A percentile compares a stretch with the other conserved stretches of the same genome.
These are phyloP conservation scores for Cocos nucifera DNA, from an alignment of 176 grass and related monocot species.

Conservation along the genomic window DNA sequence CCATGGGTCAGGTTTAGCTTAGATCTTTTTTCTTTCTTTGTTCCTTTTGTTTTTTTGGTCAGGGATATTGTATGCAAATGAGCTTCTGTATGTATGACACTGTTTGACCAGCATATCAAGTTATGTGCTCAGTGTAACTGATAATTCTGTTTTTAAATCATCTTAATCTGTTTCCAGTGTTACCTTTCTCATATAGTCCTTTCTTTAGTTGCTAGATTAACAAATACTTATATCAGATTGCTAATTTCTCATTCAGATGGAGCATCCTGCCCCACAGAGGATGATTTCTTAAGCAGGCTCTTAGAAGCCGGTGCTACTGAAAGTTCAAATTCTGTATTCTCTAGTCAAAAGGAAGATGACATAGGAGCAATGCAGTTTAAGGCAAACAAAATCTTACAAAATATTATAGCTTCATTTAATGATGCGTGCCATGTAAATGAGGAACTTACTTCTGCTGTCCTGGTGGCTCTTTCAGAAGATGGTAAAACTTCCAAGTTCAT, in stretches of 20 bases:
- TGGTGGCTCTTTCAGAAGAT: slow-evolving; percentile 42
- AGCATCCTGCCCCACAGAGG: slow-evolving; percentile 26
- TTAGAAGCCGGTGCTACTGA: slow-evolving; percentile 55
- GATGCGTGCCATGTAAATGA: slow-evolving; percentile 39
- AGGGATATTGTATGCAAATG: too few relatives aligned
- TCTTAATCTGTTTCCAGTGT: too few relatives aligned
- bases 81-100: too few relatives aligned
- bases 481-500: slow-evolving; percentile 29
- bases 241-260: slow-evolving; percentile 35
- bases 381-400: slow-evolving; percentile 35
- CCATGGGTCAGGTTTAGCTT: too few relatives aligned
- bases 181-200: too few relatives aligned
- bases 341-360: slow-evolving; percentile 35
- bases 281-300: slow-evolving; percentile 49
- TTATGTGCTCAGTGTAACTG: too few relatives aligned
- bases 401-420: slow-evolving; percentile 32
- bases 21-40: too few relatives aligned
- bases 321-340: slow-evolving; percentile 34
- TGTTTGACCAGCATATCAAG: too few relatives aligned
- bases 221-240: too few relatives aligned
- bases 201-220: too few relatives aligned
- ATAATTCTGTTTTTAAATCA: too few relatives aligned
- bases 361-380: slow-evolving; percentile 16
- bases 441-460: slow-evolving; percentile 17
- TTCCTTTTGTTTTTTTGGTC: too few relatives aligned